Evolutionary conservation across 179 eudicot species (phyloP).

Genomic region (Amaranthus tricolor): DNA sequence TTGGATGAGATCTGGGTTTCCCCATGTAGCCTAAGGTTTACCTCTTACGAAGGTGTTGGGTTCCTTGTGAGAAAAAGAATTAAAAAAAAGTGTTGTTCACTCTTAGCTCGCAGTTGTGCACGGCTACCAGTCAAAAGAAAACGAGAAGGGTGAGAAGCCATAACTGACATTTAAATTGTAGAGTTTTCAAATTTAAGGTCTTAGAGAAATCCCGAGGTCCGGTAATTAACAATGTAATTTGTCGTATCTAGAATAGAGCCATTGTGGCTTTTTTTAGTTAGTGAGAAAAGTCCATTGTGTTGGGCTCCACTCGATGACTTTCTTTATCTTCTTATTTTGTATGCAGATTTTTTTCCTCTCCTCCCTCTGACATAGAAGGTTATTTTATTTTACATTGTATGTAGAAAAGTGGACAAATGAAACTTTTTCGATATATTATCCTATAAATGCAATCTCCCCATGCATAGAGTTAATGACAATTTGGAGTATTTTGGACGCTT

Average conservation of each 20-base stretch:
- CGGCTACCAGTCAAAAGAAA: not conserved
- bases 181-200: not conserved
- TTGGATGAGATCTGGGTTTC: too few relatives aligned
- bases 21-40: too few relatives aligned
- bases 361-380: not conserved
- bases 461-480: too few relatives aligned
- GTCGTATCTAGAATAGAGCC: too few relatives aligned
- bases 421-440: not conserved
- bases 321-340: not conserved
- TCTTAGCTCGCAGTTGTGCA: not conserved
- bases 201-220: not conserved
- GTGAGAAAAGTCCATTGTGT: not conserved
- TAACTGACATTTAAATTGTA: not conserved
- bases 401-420: not conserved
- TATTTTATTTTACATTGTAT: not conserved
- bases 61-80: too few relatives aligned
- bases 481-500: too few relatives aligned
- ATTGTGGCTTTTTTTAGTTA: not conserved
- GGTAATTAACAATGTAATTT: not conserved
- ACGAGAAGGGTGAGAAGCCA: not conserved
- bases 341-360: not conserved
- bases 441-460: too few relatives aligned
- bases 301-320: not conserved
- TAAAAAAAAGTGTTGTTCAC: too few relatives aligned
- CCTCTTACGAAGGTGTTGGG: too few relatives aligned